These are phyloP conservation scores for Suhomyces bribrorum DNA, from an alignment of 1,139 yeast species.

Conservation along the genomic window DNA sequence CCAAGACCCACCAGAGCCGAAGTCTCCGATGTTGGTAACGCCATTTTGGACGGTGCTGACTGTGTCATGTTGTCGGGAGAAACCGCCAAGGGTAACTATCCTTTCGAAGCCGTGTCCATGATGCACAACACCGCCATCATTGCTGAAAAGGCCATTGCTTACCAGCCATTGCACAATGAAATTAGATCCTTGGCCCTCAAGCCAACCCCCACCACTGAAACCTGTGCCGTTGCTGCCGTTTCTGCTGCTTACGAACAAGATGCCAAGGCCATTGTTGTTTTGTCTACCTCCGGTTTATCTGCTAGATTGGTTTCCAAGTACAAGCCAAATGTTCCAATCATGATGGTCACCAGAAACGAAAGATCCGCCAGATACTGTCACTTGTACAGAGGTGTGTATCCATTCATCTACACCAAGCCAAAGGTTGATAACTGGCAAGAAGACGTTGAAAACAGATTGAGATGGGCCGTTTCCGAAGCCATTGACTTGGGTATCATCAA, in stretches of 20 bases:
- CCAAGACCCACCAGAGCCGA: slow-evolving; percentile 99
- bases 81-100: slow-evolving; percentile 99
- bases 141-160: slow-evolving; percentile 97
- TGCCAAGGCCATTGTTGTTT: slow-evolving; percentile 95
- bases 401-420: slow-evolving; percentile 76
- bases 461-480: slow-evolving; percentile 93
- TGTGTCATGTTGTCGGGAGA: slow-evolving; percentile 99
- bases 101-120: slow-evolving; percentile 95
- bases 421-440: slow-evolving; percentile 87
- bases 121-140: slow-evolving; percentile 97
- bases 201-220: slow-evolving; percentile 94
- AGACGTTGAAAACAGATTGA: slow-evolving; percentile 93
- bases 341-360: slow-evolving; percentile 96
- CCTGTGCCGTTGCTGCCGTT: slow-evolving; percentile 96
- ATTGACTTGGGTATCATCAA: slow-evolving; percentile 80
- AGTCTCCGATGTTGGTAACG: slow-evolving; percentile 98
- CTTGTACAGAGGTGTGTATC: slow-evolving; percentile 97
- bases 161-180: slow-evolving; percentile 84
- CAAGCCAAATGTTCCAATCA: slow-evolving; percentile 96
- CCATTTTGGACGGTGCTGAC: slow-evolving; percentile 98
- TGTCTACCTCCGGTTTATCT: slow-evolving; percentile 92
- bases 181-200: slow-evolving; percentile 80
- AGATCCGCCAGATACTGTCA: slow-evolving; percentile 93
- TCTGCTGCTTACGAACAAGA: slow-evolving; percentile 94
- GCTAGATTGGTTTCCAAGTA: slow-evolving; percentile 96